Percentiles rank a stretch among this genome's conserved stretches.
Conservation (phyloP, 2,329 filamentous ascomycete species). For the Colletotrichum simmondsii region DNA sequence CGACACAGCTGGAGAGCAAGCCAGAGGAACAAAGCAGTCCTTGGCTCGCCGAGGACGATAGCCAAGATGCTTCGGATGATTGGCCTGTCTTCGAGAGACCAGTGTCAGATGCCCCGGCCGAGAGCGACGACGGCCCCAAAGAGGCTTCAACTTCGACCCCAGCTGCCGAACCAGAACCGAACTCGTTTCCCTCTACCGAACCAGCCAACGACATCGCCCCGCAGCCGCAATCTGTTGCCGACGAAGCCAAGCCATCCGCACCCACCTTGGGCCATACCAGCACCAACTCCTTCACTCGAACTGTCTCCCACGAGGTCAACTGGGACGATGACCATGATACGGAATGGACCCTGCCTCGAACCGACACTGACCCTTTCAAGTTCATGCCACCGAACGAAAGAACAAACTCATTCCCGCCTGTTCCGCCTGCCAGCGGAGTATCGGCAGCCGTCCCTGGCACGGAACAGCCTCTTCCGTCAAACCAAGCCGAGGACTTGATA, state of each 20-base stretch:
- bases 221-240: not conserved
- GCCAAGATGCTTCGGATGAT: slow-evolving; percentile 35
- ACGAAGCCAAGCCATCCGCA: slow-evolving; percentile 19
- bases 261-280: slow-evolving; percentile 57
- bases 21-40: not conserved
- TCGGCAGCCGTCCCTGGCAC: slow-evolving; percentile 20
- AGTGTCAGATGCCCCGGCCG: not conserved
- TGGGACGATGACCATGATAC: slow-evolving; percentile 68
- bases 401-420: slow-evolving; percentile 72
- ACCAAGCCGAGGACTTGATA: slow-evolving; percentile 65
- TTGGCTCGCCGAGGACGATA: slow-evolving; percentile 16
- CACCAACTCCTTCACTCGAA: slow-evolving; percentile 72
- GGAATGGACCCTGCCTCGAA: slow-evolving; percentile 66
- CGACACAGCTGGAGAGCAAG: not conserved
- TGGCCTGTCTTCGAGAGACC: slow-evolving; percentile 38
- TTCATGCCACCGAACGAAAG: slow-evolving; percentile 68
- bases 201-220: not conserved
- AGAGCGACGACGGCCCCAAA: not conserved
- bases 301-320: slow-evolving; percentile 70
- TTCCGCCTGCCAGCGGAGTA: slow-evolving; percentile 53
- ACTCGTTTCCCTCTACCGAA: not conserved
- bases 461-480: slow-evolving; percentile 56
- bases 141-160: not conserved
- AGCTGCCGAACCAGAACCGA: not conserved
- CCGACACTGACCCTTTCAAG: slow-evolving; percentile 67